phyloP scores from a whole-genome alignment of 2,329 filamentous ascomycete species.

The Pestalotiopsis sp. region DNA sequence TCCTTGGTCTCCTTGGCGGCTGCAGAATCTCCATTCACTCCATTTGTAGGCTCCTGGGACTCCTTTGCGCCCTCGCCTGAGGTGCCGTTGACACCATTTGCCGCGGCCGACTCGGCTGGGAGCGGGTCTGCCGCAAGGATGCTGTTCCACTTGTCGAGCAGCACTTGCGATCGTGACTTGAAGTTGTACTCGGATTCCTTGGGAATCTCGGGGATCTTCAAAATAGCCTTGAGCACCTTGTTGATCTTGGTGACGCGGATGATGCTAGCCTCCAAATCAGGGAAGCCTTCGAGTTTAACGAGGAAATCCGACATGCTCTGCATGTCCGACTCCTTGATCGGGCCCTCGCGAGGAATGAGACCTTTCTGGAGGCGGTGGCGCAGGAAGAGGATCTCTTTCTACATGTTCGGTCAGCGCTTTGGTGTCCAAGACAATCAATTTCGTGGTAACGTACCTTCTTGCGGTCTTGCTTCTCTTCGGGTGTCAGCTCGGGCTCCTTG shows the following conservation, averaged over 20 bases:
- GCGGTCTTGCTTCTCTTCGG: conserved; percentile 59
- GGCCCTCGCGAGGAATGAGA: conserved; percentile 80
- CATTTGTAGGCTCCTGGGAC: conserved; percentile 36
- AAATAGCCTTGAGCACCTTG: conserved; percentile 93
- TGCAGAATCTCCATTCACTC: conserved; percentile 32
- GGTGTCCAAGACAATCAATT: neutral
- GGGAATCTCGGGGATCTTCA: conserved; percentile 85
- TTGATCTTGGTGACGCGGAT: conserved; percentile 95
- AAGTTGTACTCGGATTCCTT: conserved; percentile 88
- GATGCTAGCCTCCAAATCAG: conserved; percentile 84
- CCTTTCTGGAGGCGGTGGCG: conserved; percentile 95
- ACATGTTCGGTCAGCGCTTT: conserved; percentile 34
- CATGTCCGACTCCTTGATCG: conserved; percentile 88
- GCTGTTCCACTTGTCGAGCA: conserved; percentile 90
- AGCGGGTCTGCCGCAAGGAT: conserved; percentile 66
- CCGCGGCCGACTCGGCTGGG: conserved; percentile 31
- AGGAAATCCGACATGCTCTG: conserved; percentile 76
- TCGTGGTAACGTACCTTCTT: conserved; percentile 56
- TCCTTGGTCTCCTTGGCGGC: conserved; percentile 31
- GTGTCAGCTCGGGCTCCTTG: conserved; percentile 60
- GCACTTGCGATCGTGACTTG: conserved; percentile 76
- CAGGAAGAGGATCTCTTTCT: conserved; percentile 86
- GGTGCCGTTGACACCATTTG: conserved; percentile 54
- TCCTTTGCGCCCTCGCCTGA: conserved; percentile 30
- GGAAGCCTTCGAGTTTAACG: conserved; percentile 76